A percentile compares a stretch with the other conserved stretches of the same genome.
Conservation (phyloP, 768 basidiomycete genomes). For the Favolaschia claudopus region DNA sequence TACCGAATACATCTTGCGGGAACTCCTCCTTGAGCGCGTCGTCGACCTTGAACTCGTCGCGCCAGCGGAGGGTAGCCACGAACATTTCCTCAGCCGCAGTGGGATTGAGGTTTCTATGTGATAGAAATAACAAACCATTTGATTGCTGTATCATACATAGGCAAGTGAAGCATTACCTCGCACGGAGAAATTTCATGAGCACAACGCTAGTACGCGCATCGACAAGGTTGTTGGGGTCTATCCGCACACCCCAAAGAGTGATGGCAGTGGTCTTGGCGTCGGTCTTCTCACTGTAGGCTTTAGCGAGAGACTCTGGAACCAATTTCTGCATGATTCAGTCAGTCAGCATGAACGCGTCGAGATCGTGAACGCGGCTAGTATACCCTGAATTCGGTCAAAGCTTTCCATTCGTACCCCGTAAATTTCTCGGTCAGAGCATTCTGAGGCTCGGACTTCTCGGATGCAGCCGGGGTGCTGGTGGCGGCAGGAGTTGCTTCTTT, state of each 20-base stretch:
- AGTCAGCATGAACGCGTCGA: conserved; percentile 32
- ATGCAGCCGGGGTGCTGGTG: conserved; percentile 12
- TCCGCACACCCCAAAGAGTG: conserved; percentile 73
- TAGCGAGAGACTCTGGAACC: conserved; percentile 20
- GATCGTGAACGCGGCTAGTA: conserved; percentile 22
- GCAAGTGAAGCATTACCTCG: conserved; percentile 55
- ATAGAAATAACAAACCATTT: no score
- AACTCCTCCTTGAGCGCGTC: conserved; percentile 66
- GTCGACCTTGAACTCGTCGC: conserved; percentile 69
- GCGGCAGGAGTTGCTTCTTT: conserved; percentile 19
- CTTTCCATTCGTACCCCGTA: conserved; percentile 74
- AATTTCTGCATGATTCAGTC: conserved; percentile 56
- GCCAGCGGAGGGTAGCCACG: conserved; percentile 73
- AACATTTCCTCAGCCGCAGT: conserved; percentile 25
- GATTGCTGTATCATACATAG: no score
- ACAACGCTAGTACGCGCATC: conserved; percentile 78
- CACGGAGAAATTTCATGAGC: conserved; percentile 83
- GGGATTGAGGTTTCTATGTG: conserved; percentile 17
- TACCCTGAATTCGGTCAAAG: conserved; percentile 74
- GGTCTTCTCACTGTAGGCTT: conserved; percentile 65
- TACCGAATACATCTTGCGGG: conserved; percentile 68
- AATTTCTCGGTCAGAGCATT: conserved; percentile 75
- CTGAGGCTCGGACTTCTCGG: conserved; percentile 59
- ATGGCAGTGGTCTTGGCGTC: conserved; percentile 60
- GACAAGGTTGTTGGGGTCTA: conserved; percentile 63